Conservation (phyloP, 805 yeast species). For the Wickerhamiella bombiphila region DNA sequence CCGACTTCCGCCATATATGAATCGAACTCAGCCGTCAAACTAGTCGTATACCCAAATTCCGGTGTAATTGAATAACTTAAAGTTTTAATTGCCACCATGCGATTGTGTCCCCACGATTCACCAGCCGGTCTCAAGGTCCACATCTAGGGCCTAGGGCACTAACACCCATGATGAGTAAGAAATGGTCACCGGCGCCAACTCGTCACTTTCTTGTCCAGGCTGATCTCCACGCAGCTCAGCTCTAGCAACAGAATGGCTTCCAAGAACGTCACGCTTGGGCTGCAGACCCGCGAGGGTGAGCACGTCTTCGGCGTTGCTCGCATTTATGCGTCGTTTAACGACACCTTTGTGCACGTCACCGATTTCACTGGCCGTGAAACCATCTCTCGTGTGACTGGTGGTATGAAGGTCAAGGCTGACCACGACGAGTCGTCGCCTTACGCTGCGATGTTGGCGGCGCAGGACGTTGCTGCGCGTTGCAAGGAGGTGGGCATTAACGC, state of each 20-base stretch:
- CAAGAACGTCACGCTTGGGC: slow-evolving; percentile 44
- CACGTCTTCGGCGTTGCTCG: slow-evolving; percentile 99
- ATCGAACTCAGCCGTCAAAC: too few relatives aligned
- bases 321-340: slow-evolving; percentile 99
- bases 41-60: too few relatives aligned
- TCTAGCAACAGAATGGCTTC: slow-evolving; percentile 9
- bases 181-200: too few relatives aligned
- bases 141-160: too few relatives aligned
- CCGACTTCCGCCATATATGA: too few relatives aligned
- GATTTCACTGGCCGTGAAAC: slow-evolving; percentile 99
- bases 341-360: slow-evolving; percentile 98
- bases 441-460: slow-evolving; percentile 99
- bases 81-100: too few relatives aligned
- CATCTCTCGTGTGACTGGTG: slow-evolving; percentile 99
- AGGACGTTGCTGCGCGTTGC: slow-evolving; percentile 97
- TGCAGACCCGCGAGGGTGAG: slow-evolving; percentile 91
- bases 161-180: too few relatives aligned
- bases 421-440: slow-evolving; percentile 99
- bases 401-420: slow-evolving; percentile 99
- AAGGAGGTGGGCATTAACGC: slow-evolving; percentile 99
- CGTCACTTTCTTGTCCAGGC: too few relatives aligned
- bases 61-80: too few relatives aligned
- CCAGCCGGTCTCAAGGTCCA: too few relatives aligned
- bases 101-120: too few relatives aligned
- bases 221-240: too few relatives aligned